phyloP scores from a whole-genome alignment of 2,329 filamentous ascomycete genomes.

The Metarhizium anisopliae region DNA sequence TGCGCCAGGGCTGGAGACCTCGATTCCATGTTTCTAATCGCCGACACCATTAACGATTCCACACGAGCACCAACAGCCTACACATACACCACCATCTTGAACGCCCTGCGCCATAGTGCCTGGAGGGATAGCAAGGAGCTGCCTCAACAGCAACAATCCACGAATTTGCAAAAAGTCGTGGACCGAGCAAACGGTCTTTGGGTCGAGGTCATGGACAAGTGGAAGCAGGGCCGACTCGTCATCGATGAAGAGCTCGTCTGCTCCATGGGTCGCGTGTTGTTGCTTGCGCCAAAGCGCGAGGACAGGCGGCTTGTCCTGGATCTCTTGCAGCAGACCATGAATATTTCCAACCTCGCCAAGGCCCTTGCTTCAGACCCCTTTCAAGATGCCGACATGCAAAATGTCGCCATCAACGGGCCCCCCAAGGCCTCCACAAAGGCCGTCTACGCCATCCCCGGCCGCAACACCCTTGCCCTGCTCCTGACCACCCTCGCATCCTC shows the following conservation, averaged over 20 bases:
- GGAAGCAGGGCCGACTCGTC: conserved; percentile 59
- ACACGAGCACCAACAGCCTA: conserved; percentile 52
- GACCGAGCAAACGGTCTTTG: conserved; percentile 66
- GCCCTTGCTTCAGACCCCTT: conserved; percentile 13
- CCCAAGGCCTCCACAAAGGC: conserved; percentile 10
- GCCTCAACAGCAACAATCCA: conserved; percentile 20
- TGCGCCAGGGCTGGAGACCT: conserved; percentile 68
- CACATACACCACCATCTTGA: conserved; percentile 79
- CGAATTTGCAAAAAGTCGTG: conserved; percentile 38
- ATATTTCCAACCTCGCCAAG: conserved; percentile 49
- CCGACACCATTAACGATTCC: conserved; percentile 59
- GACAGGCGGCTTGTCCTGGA: conserved; percentile 66
- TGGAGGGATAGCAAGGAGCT: conserved; percentile 17
- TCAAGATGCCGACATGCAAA: conserved; percentile 12
- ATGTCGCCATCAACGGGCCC: conserved; percentile 9
- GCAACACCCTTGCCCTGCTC: conserved; percentile 59
- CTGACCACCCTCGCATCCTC: conserved; percentile 54
- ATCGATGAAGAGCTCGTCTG: conserved; percentile 75
- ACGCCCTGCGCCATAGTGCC: conserved; percentile 51
- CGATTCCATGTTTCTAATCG: conserved; percentile 71
- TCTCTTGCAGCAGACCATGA: conserved; percentile 75
- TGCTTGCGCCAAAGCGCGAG: conserved; percentile 46
- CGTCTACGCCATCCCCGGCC: conserved; percentile 35
- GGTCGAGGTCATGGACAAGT: conserved; percentile 69
- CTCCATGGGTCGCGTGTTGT: conserved; percentile 71